A percentile compares a stretch with the other conserved stretches of the same genome.
Evolutionary conservation across 1,284 basidiomycete genomes (phyloP).

Genomic region (Rhodotorula sp.): DNA sequence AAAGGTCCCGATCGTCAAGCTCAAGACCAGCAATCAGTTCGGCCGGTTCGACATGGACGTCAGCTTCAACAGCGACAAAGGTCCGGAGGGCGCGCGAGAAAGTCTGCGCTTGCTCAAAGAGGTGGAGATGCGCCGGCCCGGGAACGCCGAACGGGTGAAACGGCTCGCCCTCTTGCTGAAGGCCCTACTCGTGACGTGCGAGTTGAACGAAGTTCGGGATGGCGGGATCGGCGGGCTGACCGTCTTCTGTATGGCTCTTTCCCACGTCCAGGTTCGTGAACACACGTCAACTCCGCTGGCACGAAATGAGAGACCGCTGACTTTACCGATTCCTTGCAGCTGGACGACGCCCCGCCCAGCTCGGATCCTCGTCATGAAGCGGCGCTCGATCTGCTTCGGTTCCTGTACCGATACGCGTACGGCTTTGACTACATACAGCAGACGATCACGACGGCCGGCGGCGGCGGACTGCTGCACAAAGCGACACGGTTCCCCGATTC

Average conservation of each 20-base stretch:
- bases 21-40: neutral
- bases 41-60: constrained; percentile 17
- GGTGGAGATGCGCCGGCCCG: neutral
- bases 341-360: neutral
- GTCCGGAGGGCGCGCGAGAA: constrained; percentile 9
- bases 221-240: constrained; percentile 16
- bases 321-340: neutral
- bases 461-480: neutral
- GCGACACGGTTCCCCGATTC: neutral
- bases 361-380: neutral
- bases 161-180: constrained; percentile 7
- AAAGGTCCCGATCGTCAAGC: constrained; percentile 16
- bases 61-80: constrained; percentile 12
- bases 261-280: constrained; percentile 8
- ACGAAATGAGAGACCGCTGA: neutral
- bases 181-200: neutral
- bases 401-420: constrained; percentile 3
- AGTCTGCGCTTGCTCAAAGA: constrained; percentile 7
- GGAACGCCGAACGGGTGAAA: neutral
- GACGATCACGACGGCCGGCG: constrained; percentile 3
- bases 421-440: neutral
- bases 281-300: too few species aligned
- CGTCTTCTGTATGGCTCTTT: constrained; percentile 13
- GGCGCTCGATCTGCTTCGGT: neutral
- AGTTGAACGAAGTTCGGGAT: neutral